These are phyloP conservation scores for Wilhelminamyces savonicus DNA, from an alignment of 805 yeast genomes.

Conservation along the genomic window DNA sequence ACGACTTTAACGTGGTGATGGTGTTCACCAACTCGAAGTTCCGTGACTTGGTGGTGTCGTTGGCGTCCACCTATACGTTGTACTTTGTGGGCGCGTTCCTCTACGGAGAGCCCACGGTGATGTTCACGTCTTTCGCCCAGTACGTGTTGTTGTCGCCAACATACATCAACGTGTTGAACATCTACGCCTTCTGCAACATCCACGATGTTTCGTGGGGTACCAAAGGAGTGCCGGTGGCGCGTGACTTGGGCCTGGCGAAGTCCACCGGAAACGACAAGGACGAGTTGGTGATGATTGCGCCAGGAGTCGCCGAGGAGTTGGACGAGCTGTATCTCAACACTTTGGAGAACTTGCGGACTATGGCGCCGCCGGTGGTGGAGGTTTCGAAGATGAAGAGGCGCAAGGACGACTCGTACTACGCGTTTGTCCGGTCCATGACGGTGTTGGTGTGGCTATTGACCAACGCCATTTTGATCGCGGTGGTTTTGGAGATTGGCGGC, in stretches of 20 bases:
- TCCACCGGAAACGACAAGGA: conserved; percentile 35
- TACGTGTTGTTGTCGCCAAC: conserved; percentile 82
- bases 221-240: conserved; percentile 65
- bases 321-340: conserved; percentile 67
- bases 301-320: conserved; percentile 70
- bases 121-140: conserved; percentile 82
- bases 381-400: conserved; percentile 11
- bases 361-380: conserved; percentile 19
- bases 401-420: conserved; percentile 44
- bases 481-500: conserved; percentile 40
- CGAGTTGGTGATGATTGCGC: conserved; percentile 41
- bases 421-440: conserved; percentile 40
- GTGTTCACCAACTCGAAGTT: conserved; percentile 65
- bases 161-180: conserved; percentile 84
- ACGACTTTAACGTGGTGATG: conserved; percentile 32
- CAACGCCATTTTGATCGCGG: conserved; percentile 34
- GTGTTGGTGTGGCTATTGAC: conserved; percentile 41
- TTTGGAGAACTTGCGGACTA: conserved; percentile 47
- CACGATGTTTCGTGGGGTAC: conserved; percentile 99
- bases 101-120: conserved; percentile 88
- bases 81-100: conserved; percentile 74
- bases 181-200: conserved; percentile 92
- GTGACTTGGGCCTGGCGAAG: conserved; percentile 81
- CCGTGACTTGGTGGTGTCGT: conserved; percentile 81
- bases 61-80: conserved; percentile 75